phyloP scores from a whole-genome alignment of 441 rosid species.

The Omphalea diandra region DNA sequence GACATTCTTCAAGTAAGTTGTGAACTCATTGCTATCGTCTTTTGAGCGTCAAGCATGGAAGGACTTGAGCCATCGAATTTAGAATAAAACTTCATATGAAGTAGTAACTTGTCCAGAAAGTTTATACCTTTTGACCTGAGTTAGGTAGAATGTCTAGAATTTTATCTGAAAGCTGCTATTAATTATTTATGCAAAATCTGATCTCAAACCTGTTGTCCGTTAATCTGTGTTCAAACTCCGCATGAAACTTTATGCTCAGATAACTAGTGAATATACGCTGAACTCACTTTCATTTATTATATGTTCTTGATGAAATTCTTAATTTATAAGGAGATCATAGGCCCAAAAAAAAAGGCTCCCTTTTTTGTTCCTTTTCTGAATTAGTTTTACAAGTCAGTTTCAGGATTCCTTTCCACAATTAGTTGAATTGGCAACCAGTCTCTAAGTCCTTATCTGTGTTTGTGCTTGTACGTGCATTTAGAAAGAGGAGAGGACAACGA shows the following conservation, averaged over 20 bases:
- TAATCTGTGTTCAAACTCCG: neutral
- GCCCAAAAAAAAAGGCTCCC: neutral
- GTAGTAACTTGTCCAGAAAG: neutral
- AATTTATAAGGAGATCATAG: neutral
- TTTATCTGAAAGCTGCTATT: neutral
- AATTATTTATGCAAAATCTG: neutral
- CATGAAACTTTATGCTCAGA: neutral
- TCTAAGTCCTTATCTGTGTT: neutral
- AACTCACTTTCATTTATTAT: neutral
- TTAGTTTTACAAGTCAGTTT: neutral
- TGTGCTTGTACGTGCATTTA: neutral
- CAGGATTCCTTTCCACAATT: neutral
- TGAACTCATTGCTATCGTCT: conserved; percentile 2
- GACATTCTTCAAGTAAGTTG: conserved; percentile 82
- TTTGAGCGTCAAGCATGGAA: neutral
- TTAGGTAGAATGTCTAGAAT: neutral
- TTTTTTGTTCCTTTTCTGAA: neutral
- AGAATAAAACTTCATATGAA: neutral
- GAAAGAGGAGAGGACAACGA: neutral
- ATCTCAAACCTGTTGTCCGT: neutral
- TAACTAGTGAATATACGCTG: neutral
- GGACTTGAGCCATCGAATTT: neutral
- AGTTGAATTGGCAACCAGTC: neutral
- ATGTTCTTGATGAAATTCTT: neutral
- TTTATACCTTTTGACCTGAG: neutral